phyloP scores from a whole-genome alignment of 257 asterid genomes.

The Ophiorrhiza pumila region DNA sequence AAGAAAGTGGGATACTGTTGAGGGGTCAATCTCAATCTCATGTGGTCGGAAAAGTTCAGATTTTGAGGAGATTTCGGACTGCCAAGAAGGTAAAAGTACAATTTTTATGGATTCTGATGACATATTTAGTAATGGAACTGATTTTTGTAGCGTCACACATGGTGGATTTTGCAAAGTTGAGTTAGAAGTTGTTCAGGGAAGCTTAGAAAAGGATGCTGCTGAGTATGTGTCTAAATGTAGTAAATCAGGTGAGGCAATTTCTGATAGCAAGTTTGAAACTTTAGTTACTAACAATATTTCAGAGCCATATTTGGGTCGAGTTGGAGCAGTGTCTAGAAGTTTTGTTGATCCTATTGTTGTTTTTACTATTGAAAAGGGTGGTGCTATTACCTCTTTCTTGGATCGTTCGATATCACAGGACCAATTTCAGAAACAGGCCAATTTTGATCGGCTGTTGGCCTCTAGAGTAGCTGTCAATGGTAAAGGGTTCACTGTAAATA shows the following conservation, averaged over 20 bases:
- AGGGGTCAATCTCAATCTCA: neutral
- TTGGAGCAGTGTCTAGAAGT: slow-evolving; percentile 12
- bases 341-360: slow-evolving; percentile 16
- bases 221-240: neutral
- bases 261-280: neutral
- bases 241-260: neutral
- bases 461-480: slow-evolving; percentile 26
- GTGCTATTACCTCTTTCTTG: slow-evolving; percentile 31
- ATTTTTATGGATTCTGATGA: slow-evolving; percentile 4
- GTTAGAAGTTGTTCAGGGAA: neutral
- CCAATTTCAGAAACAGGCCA: slow-evolving; percentile 12
- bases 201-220: neutral
- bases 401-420: slow-evolving; percentile 6
- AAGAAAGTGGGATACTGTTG: slow-evolving; percentile 15
- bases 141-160: slow-evolving; percentile 10
- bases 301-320: neutral
- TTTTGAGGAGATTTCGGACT: slow-evolving; percentile 7
- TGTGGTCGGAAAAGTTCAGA: slow-evolving; percentile 1
- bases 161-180: slow-evolving; percentile 2
- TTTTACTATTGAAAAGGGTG: slow-evolving; percentile 50
- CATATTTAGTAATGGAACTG: slow-evolving; percentile 1
- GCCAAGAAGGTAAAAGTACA: slow-evolving; percentile 1
- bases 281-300: neutral
- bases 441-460: slow-evolving; percentile 35
- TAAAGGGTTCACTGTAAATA: slow-evolving; percentile 59